Base-by-base conservation (phyloP, 257 asterid species). In the Jasminum sambac region DNA sequence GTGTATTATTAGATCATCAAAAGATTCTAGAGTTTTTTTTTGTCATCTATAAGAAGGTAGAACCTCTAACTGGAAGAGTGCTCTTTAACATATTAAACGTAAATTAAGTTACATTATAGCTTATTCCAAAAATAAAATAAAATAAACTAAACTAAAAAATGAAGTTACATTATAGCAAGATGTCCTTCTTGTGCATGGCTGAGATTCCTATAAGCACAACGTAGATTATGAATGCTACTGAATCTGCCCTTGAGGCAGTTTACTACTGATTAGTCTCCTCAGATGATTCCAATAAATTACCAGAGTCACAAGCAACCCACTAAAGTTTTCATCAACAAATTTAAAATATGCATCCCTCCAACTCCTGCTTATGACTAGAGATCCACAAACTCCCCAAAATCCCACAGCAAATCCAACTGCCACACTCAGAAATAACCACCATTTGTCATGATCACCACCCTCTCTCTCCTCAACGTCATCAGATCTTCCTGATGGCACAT, bases 261-360 rank as follows among this genome's bases (percentile, higher is more conserved):
- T 44, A 19, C 55, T 44, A 6, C n/a, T 44, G 19, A 14, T 44
- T 39, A 43, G 13, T 13, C 16, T 43, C 50, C n/a, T 10, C 50
- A 43, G 50, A 13, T n/a, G 50, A 11, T 11, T 7, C 14, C 16
- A 43, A 43, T 43, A 10, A 11, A 43, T 13, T 2, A 13, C 16
- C 14, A 43, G 13, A 43, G 50, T 13, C 0, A 3, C 60, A 50
- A 19, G 19, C 61, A 52, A 52, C 30, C 61, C 21, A 10, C 21
- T 14, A 8, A 52, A 17, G 26, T 24, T 24, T 69, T 38, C 39
- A n/a, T 64, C 79, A 3, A 23, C 9, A 17, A 39, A 71, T 2
- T 38, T 38, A 55, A 70, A 76, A 59, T n/a, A 71, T 5, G 40
- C 12, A 5, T 57, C 5, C 67, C 66, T 72, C 72, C 72, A 43